phyloP scores from a whole-genome alignment of 2,329 filamentous ascomycete species.

The Penicillium rolfsii region DNA sequence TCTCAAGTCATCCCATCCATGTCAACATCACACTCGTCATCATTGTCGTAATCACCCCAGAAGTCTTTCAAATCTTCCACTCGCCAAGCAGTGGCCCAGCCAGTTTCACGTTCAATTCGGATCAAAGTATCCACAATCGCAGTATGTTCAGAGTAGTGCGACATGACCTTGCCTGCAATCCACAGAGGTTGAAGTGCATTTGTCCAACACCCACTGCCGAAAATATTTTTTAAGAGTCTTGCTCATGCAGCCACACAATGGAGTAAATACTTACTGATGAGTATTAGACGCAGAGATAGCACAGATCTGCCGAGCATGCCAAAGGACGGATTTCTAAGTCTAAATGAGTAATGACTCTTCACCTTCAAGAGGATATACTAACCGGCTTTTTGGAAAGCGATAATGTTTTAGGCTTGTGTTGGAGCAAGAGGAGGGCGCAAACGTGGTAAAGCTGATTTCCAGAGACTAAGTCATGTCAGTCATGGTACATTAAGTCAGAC shows the following conservation, averaged over 20 bases:
- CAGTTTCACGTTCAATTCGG: slow-evolving; percentile 56
- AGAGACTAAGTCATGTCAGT: slow-evolving; percentile 28
- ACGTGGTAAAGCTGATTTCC: slow-evolving; percentile 43
- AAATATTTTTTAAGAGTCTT: slow-evolving; percentile 1
- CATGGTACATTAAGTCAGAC: background rate
- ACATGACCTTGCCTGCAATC: slow-evolving; percentile 54
- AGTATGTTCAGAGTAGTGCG: slow-evolving; percentile 48
- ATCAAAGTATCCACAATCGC: slow-evolving; percentile 54
- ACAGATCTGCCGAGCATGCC: slow-evolving; percentile 54
- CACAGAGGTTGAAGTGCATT: slow-evolving; percentile 54
- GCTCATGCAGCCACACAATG: background rate
- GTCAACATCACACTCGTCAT: slow-evolving; percentile 22
- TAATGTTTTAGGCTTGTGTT: slow-evolving; percentile 35
- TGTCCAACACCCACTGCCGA: slow-evolving; percentile 46
- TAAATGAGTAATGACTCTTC: background rate
- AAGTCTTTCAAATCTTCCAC: slow-evolving; percentile 57
- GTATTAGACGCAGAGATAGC: slow-evolving; percentile 51
- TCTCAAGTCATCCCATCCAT: slow-evolving; percentile 9
- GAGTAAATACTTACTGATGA: slow-evolving; percentile 38
- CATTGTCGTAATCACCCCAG: slow-evolving; percentile 52
- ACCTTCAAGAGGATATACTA: background rate
- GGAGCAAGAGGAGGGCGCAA: slow-evolving; percentile 35
- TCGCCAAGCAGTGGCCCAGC: slow-evolving; percentile 59
- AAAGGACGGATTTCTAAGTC: slow-evolving; percentile 46
- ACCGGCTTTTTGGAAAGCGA: slow-evolving; percentile 31